Conservation (phyloP, 148 eudicot species). For the Chenopodium formosanum region DNA sequence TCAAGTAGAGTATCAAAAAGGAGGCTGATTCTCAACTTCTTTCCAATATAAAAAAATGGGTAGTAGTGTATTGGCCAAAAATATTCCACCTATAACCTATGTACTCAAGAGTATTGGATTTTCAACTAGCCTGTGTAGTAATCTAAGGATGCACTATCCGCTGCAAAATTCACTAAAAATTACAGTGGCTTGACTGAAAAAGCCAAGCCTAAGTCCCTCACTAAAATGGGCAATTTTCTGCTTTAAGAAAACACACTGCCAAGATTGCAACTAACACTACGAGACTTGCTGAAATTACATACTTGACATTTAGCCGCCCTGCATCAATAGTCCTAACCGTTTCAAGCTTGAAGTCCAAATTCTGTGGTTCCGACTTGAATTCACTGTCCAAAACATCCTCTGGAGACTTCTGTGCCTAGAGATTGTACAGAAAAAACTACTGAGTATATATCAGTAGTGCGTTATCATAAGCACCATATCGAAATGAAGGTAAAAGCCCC, state of each 20-base stretch:
- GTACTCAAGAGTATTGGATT: background rate
- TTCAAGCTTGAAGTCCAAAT: conserved; percentile 35
- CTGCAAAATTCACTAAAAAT: conserved; percentile 7
- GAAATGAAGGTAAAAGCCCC: no score
- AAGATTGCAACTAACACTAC: conserved; percentile 35
- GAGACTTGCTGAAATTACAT: conserved; percentile 40
- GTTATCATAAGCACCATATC: background rate
- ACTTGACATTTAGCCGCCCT: conserved; percentile 48
- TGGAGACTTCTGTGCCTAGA: conserved; percentile 34
- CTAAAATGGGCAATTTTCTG: conserved; percentile 30
- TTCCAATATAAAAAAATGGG: conserved; percentile 4
- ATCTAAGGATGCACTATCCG: conserved; percentile 4
- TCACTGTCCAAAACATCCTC: conserved; percentile 26
- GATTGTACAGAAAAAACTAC: background rate
- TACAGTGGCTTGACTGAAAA: background rate
- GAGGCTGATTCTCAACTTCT: conserved; percentile 4
- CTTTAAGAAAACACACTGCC: conserved; percentile 36
- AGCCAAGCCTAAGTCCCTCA: conserved; percentile 7
- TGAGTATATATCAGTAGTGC: background rate
- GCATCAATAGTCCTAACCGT: conserved; percentile 65
- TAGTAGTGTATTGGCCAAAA: background rate
- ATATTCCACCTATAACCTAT: background rate
- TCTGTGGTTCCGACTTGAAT: conserved; percentile 19
- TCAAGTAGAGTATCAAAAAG: background rate
- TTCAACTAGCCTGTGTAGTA: conserved; percentile 1